A percentile compares a stretch with the other conserved stretches of the same genome.
Evolutionary conservation across 1,139 yeast genomes (phyloP).

Genomic region (Yamadazyma songkhlaensis): DNA sequence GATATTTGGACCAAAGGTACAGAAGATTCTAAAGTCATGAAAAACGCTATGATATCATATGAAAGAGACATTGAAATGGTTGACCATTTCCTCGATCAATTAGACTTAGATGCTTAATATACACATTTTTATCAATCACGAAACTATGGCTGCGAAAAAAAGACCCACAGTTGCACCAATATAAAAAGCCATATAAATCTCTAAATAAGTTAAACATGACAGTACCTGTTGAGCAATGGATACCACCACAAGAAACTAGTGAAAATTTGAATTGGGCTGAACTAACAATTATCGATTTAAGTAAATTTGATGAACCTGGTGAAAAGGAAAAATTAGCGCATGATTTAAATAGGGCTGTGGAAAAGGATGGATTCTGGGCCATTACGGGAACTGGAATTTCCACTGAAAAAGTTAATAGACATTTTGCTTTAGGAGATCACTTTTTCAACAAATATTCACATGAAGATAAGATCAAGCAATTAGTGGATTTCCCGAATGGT

Average conservation of each 20-base stretch:
- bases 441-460: conserved; percentile 25
- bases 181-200: too few relatives aligned
- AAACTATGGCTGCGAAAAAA: background rate
- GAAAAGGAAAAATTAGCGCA: conserved; percentile 26
- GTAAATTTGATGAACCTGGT: conserved; percentile 24
- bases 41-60: conserved; percentile 23
- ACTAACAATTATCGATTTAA: conserved; percentile 24
- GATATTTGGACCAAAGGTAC: conserved; percentile 11
- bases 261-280: conserved; percentile 32
- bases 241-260: conserved; percentile 23
- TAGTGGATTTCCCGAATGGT: conserved; percentile 26
- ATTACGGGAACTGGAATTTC: conserved; percentile 24
- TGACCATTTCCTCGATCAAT: conserved; percentile 40
- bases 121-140: too few relatives aligned
- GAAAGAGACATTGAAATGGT: conserved; percentile 39
- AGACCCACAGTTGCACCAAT: too few relatives aligned
- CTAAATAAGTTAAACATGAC: conserved; percentile 3
- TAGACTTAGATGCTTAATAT: conserved; percentile 43
- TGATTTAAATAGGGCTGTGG: conserved; percentile 24
- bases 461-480: conserved; percentile 24
- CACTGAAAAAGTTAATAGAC: conserved; percentile 23
- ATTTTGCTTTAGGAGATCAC: conserved; percentile 26
- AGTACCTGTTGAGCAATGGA: conserved; percentile 17
- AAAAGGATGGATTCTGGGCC: conserved; percentile 33
- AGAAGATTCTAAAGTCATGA: conserved; percentile 31